Conservation (phyloP, 805 yeast genomes). For the Nakazawaea molendinolei region DNA sequence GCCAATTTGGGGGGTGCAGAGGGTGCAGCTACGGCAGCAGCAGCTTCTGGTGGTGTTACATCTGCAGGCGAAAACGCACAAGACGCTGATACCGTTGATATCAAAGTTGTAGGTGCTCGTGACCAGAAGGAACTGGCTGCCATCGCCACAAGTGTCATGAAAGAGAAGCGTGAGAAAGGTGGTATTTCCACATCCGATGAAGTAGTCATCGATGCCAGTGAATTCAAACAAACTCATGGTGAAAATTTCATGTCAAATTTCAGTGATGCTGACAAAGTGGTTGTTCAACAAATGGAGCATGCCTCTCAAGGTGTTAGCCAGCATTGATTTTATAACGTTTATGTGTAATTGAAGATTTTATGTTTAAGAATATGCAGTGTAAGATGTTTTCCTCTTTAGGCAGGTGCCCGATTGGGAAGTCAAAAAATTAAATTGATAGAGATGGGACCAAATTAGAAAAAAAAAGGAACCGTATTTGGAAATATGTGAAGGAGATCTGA, state of each 20-base stretch:
- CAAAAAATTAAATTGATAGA: too few species aligned
- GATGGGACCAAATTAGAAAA: too few species aligned
- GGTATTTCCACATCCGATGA: constrained; percentile 5
- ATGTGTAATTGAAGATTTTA: too few species aligned
- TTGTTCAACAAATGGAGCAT: constrained; percentile 11
- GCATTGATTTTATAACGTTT: too few species aligned
- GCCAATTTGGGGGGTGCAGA: constrained; percentile 3
- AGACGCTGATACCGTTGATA: constrained; percentile 9
- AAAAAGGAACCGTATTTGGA: too few species aligned
- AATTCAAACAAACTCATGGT: constrained; percentile 10
- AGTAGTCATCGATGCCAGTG: constrained; percentile 10
- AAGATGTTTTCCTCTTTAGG: too few species aligned
- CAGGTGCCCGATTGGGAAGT: too few species aligned
- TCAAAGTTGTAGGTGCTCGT: constrained; percentile 15
- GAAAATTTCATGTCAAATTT: not conserved
- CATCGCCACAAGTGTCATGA: constrained; percentile 13
- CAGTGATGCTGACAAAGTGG: constrained; percentile 6
- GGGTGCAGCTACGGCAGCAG: constrained; percentile 14
- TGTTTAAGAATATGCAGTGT: too few species aligned
- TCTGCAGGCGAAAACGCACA: not conserved
- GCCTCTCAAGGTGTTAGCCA: constrained; percentile 3
- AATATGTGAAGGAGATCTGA: too few species aligned
- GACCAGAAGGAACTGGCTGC: constrained; percentile 14
- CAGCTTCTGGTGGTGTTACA: constrained; percentile 14
- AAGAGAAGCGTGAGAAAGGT: constrained; percentile 5